Percentiles rank a stretch among this genome's conserved stretches.
These are phyloP conservation scores for Phytophthora boehmeriae DNA, from an alignment of 352 stramenopile genomes.

Conservation along the genomic window DNA sequence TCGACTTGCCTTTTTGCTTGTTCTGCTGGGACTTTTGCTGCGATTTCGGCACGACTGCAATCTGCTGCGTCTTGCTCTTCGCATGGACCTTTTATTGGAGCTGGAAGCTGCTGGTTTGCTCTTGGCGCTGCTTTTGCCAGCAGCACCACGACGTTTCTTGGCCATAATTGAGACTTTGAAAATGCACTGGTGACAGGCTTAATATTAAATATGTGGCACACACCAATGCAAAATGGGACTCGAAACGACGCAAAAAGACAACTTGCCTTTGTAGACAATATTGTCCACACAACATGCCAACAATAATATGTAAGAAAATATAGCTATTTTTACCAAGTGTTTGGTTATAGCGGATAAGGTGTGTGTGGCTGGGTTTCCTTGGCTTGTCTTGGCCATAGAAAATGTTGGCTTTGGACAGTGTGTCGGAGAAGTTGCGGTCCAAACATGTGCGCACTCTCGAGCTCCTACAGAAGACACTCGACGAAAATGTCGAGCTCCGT, in stretches of 20 bases:
- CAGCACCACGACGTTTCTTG: constrained; percentile 28
- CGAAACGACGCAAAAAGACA: not conserved
- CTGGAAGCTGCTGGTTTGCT: constrained; percentile 19
- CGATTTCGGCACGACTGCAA: constrained; percentile 18
- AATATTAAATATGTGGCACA: not conserved
- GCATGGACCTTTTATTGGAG: constrained; percentile 28
- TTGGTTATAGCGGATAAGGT: too few relatives aligned
- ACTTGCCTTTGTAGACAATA: too few relatives aligned
- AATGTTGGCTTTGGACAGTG: constrained; percentile 51
- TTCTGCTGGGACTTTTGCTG: constrained; percentile 36
- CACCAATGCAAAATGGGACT: not conserved
- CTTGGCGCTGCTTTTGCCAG: constrained; percentile 20
- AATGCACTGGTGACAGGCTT: constrained; percentile 8
- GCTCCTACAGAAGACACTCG: constrained; percentile 78
- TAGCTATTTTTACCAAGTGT: too few relatives aligned
- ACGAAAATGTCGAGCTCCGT: constrained; percentile 76
- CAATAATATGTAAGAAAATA: not conserved
- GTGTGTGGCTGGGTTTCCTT: too few relatives aligned
- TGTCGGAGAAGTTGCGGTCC: constrained; percentile 70
- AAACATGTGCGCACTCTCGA: constrained; percentile 85
- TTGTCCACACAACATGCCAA: too few relatives aligned
- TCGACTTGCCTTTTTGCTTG: constrained; percentile 20
- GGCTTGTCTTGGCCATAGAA: too few relatives aligned
- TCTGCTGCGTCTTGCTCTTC: constrained; percentile 29
- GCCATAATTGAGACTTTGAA: constrained; percentile 21